These are phyloP conservation scores for Neonectria magnoliae DNA, from an alignment of 2,329 filamentous ascomycete species.

Conservation along the genomic window DNA sequence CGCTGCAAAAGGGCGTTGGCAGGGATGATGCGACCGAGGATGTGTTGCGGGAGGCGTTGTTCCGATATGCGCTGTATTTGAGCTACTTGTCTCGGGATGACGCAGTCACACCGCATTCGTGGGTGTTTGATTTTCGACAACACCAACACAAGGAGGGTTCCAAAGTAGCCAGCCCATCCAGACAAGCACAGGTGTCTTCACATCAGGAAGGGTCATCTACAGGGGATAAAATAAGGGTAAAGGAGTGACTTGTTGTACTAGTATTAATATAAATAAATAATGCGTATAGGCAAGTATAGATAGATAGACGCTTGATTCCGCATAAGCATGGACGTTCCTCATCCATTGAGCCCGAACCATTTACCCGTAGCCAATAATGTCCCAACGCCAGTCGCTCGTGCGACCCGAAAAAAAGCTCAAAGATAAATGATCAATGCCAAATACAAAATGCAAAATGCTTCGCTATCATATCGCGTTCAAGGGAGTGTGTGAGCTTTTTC, in stretches of 20 bases:
- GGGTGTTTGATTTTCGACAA: slow-evolving; percentile 42
- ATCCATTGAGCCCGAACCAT: slow-evolving; percentile 5
- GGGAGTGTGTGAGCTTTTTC: slow-evolving; percentile 2
- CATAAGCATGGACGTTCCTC: neutral
- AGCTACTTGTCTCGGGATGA: slow-evolving; percentile 44
- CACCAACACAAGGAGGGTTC: slow-evolving; percentile 12
- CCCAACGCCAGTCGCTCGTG: slow-evolving; percentile 20
- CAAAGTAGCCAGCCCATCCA: neutral
- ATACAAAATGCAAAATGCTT: slow-evolving; percentile 14
- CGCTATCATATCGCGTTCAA: slow-evolving; percentile 18
- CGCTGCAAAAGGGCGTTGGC: slow-evolving; percentile 35
- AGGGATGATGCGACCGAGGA: slow-evolving; percentile 38
- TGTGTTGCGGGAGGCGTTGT: slow-evolving; percentile 42
- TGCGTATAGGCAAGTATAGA: slow-evolving; percentile 13
- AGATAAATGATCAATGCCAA: neutral
- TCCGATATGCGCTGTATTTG: slow-evolving; percentile 49
- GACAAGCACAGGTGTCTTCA: slow-evolving; percentile 3
- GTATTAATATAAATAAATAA: slow-evolving; percentile 16
- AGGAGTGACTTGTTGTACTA: slow-evolving; percentile 15
- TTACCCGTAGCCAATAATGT: slow-evolving; percentile 10
- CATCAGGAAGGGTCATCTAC: slow-evolving; percentile 1
- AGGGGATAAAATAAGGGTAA: neutral
- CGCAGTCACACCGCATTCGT: slow-evolving; percentile 43
- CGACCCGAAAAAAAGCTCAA: neutral
- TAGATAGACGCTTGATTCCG: slow-evolving; percentile 17